phyloP scores from a whole-genome alignment of 2,329 filamentous ascomycete species.

The Stemphylium lycopersici region DNA sequence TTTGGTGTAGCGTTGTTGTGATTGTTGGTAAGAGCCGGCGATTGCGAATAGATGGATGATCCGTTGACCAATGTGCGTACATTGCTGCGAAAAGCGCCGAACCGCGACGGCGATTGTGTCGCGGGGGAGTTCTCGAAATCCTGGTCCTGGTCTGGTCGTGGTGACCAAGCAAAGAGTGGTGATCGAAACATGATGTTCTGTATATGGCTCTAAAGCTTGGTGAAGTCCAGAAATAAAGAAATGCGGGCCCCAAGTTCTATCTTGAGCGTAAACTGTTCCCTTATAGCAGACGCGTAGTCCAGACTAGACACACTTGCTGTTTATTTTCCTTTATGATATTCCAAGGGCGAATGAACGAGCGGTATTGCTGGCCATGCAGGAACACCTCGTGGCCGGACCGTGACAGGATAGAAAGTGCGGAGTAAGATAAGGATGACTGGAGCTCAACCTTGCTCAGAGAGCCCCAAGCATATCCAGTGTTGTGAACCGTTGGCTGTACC shows the following conservation, averaged over 20 bases:
- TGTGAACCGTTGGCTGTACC: conserved; percentile 31
- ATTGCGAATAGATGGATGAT: conserved; percentile 47
- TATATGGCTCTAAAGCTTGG: conserved; percentile 12
- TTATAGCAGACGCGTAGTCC: conserved; percentile 37
- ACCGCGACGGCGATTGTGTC: conserved; percentile 27
- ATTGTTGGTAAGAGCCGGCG: conserved; percentile 34
- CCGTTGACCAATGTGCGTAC: conserved; percentile 43
- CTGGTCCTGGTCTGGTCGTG: conserved; percentile 39
- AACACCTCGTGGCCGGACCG: conserved; percentile 26
- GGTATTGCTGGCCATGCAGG: conserved; percentile 34
- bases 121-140: conserved; percentile 31
- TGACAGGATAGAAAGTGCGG: conserved; percentile 15
- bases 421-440: conserved; percentile 41
- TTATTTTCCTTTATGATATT: conserved; percentile 21
- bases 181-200: conserved; percentile 40
- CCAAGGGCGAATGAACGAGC: conserved; percentile 34
- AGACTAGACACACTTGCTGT: conserved; percentile 25
- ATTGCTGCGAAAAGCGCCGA: conserved; percentile 27
- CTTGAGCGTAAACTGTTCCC: conserved; percentile 25
- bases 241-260: conserved; percentile 16
- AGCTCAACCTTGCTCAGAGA: conserved; percentile 37
- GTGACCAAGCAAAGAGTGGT: conserved; percentile 42
- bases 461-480: conserved; percentile 34
- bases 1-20: conserved; percentile 41
- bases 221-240: conserved; percentile 18